Evolutionary conservation across 305 asterid genomes (phyloP).

Genomic region (Solanum hybrid): DNA sequence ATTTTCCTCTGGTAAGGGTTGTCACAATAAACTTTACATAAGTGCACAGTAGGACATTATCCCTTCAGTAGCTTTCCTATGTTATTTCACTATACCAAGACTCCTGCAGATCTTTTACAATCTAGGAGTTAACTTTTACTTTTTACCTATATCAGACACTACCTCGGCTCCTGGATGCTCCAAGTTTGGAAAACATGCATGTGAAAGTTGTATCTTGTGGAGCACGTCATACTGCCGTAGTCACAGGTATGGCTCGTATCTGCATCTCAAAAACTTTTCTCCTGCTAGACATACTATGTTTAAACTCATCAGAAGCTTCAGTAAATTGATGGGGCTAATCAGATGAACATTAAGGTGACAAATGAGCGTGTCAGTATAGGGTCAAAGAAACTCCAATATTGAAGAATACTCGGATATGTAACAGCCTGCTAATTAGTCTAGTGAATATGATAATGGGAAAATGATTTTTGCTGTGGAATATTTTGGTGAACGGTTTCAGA

Average conservation of each 20-base stretch:
- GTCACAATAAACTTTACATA: not conserved
- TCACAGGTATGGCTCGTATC: slow-evolving; percentile 44
- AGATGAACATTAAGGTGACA: not conserved
- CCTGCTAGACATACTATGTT: not conserved
- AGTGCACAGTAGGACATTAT: not conserved
- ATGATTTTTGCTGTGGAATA: not conserved
- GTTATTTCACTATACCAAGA: not conserved
- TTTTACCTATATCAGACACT: slow-evolving; percentile 42
- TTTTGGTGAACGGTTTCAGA: not conserved
- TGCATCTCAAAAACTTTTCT: not conserved
- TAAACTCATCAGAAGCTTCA: not conserved
- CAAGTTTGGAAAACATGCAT: slow-evolving; percentile 65
- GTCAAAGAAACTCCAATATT: not conserved
- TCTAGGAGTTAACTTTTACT: not conserved
- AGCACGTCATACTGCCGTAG: slow-evolving; percentile 85
- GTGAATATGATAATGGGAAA: not conserved
- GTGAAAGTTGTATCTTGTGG: slow-evolving; percentile 79
- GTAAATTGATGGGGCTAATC: not conserved
- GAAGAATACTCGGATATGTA: not conserved
- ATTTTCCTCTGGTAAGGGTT: not conserved
- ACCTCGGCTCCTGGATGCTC: slow-evolving; percentile 84
- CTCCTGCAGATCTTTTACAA: not conserved
- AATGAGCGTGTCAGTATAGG: not conserved
- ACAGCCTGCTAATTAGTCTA: not conserved
- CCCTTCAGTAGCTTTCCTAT: not conserved